Evolutionary conservation across 768 basidiomycete genomes (phyloP).

Genomic region (Naganishia vaughanmartiniae): DNA sequence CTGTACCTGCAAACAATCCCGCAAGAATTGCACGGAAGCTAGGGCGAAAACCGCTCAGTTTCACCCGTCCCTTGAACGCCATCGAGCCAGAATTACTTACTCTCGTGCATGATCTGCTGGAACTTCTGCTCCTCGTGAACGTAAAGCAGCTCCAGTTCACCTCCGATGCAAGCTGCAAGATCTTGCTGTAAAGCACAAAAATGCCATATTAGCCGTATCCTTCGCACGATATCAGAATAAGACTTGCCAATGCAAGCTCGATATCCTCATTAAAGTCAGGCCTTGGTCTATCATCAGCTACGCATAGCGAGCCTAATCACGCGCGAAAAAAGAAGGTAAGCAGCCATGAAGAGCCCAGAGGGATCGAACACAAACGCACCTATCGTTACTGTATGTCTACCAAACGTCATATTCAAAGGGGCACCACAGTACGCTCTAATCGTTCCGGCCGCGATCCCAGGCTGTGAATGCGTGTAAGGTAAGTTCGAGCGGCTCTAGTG

Average conservation of each 20-base stretch:
- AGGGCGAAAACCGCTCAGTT: not conserved
- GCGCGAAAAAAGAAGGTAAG: not conserved
- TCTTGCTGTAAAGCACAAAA: constrained; percentile 27
- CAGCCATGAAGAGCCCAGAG: not conserved
- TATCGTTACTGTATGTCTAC: constrained; percentile 40
- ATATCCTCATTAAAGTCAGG: constrained; percentile 36
- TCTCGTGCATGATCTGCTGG: constrained; percentile 45
- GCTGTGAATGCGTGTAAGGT: not conserved
- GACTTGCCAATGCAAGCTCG: constrained; percentile 31
- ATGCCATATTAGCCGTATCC: not conserved
- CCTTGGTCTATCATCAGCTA: constrained; percentile 44
- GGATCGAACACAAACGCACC: constrained; percentile 5
- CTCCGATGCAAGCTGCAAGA: constrained; percentile 46
- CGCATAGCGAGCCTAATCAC: constrained; percentile 39
- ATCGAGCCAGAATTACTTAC: not conserved
- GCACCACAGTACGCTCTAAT: constrained; percentile 46
- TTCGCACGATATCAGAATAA: not conserved
- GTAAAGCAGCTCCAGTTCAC: constrained; percentile 48
- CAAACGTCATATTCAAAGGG: constrained; percentile 38
- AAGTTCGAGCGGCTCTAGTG: constrained; percentile 5
- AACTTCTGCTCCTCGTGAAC: constrained; percentile 41
- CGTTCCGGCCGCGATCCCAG: not conserved
- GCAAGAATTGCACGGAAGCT: constrained; percentile 49
- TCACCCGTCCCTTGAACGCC: not conserved
- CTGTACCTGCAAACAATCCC: constrained; percentile 44